Evolutionary conservation across 768 basidiomycete genomes (phyloP).

Genomic region (Amanita rimosa): DNA sequence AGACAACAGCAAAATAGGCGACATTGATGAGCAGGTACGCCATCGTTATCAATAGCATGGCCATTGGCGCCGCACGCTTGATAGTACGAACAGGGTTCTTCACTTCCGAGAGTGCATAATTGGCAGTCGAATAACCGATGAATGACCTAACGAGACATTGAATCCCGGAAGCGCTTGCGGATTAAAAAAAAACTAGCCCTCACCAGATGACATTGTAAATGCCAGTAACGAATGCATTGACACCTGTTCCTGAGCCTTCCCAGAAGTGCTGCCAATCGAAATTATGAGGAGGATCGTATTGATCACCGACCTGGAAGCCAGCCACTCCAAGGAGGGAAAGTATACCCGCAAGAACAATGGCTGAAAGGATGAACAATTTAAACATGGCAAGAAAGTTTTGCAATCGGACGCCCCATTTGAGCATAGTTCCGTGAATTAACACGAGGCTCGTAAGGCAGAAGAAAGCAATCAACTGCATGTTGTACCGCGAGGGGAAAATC

Average conservation of each 20-base stretch:
- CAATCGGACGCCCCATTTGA: conserved; percentile 45
- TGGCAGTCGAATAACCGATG: conserved; percentile 63
- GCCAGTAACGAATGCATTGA: conserved; percentile 51
- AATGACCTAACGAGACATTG: conserved; percentile 39
- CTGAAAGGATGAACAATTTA: conserved; percentile 42
- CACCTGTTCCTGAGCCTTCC: conserved; percentile 44
- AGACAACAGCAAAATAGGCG: conserved; percentile 67
- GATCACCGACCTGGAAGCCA: conserved; percentile 36
- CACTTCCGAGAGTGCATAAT: conserved; percentile 64
- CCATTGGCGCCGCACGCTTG: conserved; percentile 58
- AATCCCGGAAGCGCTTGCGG: background rate
- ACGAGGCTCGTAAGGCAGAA: conserved; percentile 45
- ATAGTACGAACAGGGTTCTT: conserved; percentile 61
- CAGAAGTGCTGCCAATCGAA: conserved; percentile 50
- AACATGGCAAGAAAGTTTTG: conserved; percentile 55
- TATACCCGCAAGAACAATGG: conserved; percentile 43
- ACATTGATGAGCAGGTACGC: conserved; percentile 59
- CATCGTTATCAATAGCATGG: conserved; percentile 44
- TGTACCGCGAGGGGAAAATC: conserved; percentile 29
- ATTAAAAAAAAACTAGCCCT: conserved; percentile 1
- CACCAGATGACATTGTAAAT: conserved; percentile 67
- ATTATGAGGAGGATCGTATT: conserved; percentile 43
- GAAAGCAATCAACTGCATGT: conserved; percentile 43
- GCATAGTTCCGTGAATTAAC: conserved; percentile 41
- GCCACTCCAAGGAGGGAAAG: conserved; percentile 36